A percentile compares a stretch with the other conserved stretches of the same genome.
Evolutionary conservation across 2,329 filamentous ascomycete genomes (phyloP).

Genomic region (Furcasterigmium furcatum): DNA sequence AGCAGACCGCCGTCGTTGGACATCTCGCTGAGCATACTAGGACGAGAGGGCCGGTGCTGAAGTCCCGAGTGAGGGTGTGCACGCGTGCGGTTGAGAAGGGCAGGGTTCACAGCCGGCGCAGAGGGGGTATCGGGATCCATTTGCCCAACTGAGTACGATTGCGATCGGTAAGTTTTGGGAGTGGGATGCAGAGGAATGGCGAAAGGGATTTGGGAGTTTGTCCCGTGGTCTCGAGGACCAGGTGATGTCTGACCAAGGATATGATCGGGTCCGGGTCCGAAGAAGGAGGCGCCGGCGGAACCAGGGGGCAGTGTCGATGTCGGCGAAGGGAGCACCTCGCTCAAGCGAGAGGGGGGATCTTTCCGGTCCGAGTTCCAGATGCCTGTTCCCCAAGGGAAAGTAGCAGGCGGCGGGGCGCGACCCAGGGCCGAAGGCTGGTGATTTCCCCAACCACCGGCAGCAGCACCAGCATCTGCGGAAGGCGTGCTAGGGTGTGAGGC

Average conservation of each 20-base stretch:
- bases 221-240: slow-evolving; percentile 47
- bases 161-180: slow-evolving; percentile 88
- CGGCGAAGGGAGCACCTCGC: slow-evolving; percentile 72
- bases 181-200: slow-evolving; percentile 85
- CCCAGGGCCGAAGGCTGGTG: slow-evolving; percentile 24
- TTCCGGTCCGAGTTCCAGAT: slow-evolving; percentile 82
- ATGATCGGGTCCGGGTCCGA: slow-evolving; percentile 41
- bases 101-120: slow-evolving; percentile 37
- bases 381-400: slow-evolving; percentile 73
- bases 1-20: slow-evolving; percentile 59
- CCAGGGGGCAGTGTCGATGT: slow-evolving; percentile 57
- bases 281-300: slow-evolving; percentile 42
- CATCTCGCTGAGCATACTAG: slow-evolving; percentile 74
- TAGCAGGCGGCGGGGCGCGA: slow-evolving; percentile 41
- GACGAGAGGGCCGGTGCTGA: slow-evolving; percentile 77
- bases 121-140: slow-evolving; percentile 64
- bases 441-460: slow-evolving; percentile 40
- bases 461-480: slow-evolving; percentile 51
- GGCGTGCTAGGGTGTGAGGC: slow-evolving; percentile 80
- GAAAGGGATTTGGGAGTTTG: slow-evolving; percentile 73
- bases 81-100: slow-evolving; percentile 47
- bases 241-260: slow-evolving; percentile 46
- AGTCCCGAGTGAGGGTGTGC: slow-evolving; percentile 59
- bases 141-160: slow-evolving; percentile 95
- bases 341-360: slow-evolving; percentile 70